phyloP scores from a whole-genome alignment of 2,329 filamentous ascomycete species.

The Ilyonectria sp. region DNA sequence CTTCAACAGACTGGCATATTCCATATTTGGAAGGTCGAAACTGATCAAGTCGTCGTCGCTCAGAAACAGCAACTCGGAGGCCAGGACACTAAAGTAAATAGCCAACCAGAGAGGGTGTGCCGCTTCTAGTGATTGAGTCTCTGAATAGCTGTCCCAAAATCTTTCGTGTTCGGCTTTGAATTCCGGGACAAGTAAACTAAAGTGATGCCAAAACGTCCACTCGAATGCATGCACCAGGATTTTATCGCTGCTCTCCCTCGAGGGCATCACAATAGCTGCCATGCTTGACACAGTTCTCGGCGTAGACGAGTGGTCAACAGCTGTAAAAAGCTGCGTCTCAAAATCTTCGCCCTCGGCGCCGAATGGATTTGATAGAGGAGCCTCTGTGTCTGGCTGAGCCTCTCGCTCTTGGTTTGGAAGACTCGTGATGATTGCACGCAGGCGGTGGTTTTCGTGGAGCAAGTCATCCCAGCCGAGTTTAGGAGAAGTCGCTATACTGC shows the following conservation, averaged over 20 bases:
- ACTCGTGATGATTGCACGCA: background rate
- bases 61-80: conserved; percentile 7
- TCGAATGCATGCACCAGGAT: conserved; percentile 1
- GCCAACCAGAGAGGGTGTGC: background rate
- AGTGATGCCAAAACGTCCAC: conserved; percentile 19
- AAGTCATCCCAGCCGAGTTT: background rate
- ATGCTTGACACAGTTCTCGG: too few species aligned
- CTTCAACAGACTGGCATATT: background rate
- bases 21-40: background rate
- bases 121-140: background rate
- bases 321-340: background rate
- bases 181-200: background rate
- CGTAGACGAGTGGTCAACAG: too few species aligned
- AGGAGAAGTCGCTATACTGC: too few species aligned
- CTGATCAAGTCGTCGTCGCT: background rate
- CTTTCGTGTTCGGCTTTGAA: conserved; percentile 2
- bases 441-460: conserved; percentile 1
- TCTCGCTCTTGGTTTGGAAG: background rate
- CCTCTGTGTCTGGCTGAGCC: background rate
- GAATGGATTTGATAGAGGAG: too few species aligned
- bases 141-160: background rate
- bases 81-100: conserved; percentile 3
- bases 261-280: background rate
- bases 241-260: background rate
- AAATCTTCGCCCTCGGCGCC: too few species aligned